Conservation (phyloP, 139 green algal species). For the Edaphochlamys debaryana region DNA sequence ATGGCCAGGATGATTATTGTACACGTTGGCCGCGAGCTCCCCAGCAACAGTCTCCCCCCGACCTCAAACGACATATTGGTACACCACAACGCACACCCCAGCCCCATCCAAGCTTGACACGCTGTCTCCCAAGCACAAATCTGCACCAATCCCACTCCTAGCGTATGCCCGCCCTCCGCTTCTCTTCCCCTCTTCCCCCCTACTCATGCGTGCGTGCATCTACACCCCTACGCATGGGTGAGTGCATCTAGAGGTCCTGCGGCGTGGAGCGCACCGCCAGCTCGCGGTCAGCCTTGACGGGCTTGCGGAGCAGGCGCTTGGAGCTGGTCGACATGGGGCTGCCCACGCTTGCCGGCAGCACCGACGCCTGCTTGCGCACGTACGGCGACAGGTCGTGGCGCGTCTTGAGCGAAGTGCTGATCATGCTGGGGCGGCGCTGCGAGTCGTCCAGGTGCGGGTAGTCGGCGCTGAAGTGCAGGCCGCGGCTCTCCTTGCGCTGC, state of each 20-base stretch:
- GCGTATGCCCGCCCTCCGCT: no score
- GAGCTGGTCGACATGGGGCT: not conserved
- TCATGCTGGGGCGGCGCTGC: constrained; percentile 67
- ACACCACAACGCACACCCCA: no score
- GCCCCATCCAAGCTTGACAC: no score
- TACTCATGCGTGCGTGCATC: no score
- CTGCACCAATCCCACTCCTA: no score
- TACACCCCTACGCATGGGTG: no score
- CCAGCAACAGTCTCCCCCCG: no score
- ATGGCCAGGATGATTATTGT: no score
- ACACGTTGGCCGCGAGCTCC: no score
- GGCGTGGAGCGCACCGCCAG: constrained; percentile 33
- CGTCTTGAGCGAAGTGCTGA: constrained; percentile 52
- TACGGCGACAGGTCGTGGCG: constrained; percentile 50
- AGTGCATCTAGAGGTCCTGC: constrained; percentile 20
- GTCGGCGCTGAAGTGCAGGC: constrained; percentile 85
- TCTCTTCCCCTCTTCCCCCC: no score
- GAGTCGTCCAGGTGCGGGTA: constrained; percentile 59
- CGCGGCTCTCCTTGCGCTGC: constrained; percentile 85
- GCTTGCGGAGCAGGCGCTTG: constrained; percentile 7
- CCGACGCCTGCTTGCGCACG: not conserved
- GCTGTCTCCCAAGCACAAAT: no score
- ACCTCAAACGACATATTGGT: no score
- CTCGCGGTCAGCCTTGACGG: constrained; percentile 11
- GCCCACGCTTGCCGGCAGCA: not conserved